Evolutionary conservation across 2,329 filamentous ascomycete species (phyloP).

Genomic region (Talaromyces rugulosus): DNA sequence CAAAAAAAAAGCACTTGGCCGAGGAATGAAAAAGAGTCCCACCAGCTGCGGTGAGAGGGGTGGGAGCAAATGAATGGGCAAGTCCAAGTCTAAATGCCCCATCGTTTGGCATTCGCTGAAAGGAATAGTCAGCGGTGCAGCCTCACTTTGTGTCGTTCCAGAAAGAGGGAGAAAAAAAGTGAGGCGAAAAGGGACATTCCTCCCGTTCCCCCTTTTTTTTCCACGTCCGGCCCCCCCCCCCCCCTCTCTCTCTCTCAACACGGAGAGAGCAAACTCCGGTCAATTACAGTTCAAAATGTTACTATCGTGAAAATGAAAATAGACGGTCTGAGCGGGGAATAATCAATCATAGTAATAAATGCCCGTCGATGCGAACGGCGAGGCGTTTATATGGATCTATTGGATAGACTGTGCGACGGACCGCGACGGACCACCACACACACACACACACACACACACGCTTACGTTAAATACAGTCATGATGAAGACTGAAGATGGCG

Average conservation of each 20-base stretch:
- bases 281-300: no score
- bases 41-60: not conserved
- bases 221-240: not conserved
- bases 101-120: not conserved
- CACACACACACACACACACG: not conserved
- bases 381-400: not conserved
- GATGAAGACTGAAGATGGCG: not conserved
- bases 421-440: no score
- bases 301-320: not conserved
- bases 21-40: not conserved
- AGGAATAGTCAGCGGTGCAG: not conserved
- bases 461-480: not conserved
- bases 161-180: not conserved
- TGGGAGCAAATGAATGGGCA: not conserved
- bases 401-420: not conserved
- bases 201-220: not conserved
- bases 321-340: not conserved
- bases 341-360: not conserved
- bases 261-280: not conserved
- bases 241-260: not conserved
- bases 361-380: not conserved
- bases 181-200: not conserved
- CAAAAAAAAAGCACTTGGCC: not conserved
- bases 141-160: not conserved
- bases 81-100: not conserved